phyloP scores from a whole-genome alignment of 176 grass and related monocot genomes.

The Hyparrhenia diplandra region DNA sequence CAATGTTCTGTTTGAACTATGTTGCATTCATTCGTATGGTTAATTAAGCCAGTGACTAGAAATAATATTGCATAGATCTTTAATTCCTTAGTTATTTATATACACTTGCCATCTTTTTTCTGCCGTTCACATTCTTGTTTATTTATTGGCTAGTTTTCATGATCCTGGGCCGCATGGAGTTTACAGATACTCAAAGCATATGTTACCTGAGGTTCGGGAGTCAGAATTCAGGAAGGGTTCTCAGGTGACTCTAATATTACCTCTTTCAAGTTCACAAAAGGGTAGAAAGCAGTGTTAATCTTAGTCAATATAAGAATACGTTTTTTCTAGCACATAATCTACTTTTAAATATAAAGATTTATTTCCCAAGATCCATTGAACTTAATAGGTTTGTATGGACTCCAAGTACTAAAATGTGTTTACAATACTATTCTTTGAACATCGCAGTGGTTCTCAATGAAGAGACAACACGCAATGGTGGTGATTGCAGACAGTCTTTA shows the following conservation, averaged over 20 bases:
- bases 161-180: conserved; percentile 86
- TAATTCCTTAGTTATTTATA: background rate
- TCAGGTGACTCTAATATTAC: conserved; percentile 46
- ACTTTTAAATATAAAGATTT: background rate
- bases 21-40: background rate
- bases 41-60: background rate
- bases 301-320: background rate
- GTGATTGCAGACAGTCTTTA: conserved; percentile 74
- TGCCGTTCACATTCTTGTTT: conserved; percentile 17
- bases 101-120: background rate
- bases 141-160: conserved; percentile 48
- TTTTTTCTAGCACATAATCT: background rate
- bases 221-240: conserved; percentile 80
- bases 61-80: background rate
- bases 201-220: conserved; percentile 57
- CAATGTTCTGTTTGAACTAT: background rate
- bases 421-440: background rate
- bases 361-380: background rate
- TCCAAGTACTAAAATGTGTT: background rate
- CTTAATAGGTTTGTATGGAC: background rate
- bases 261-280: background rate
- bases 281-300: background rate
- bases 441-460: conserved; percentile 75
- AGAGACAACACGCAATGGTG: conserved; percentile 76
- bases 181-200: conserved; percentile 59